Evolutionary conservation across 805 yeast genomes (phyloP), one percentile per base, ranked within the genome.

Genomic region (Clavispora vitiphila): DNA sequence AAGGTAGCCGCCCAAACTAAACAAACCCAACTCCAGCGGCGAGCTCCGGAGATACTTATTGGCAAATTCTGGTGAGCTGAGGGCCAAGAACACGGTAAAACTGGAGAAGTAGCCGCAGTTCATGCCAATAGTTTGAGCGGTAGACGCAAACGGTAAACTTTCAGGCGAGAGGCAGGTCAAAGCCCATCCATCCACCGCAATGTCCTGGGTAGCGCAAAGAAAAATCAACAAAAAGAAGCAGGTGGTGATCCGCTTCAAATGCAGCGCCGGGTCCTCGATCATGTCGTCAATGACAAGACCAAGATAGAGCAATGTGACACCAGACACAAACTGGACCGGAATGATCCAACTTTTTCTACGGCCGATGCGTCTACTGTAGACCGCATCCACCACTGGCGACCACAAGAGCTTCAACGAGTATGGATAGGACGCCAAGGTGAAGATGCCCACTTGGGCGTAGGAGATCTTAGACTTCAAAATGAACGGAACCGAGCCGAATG

Each of bases 111-210:
- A 93, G 18, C 99, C 99, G 3, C 91, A 75, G 65, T 93, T 93
- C 47, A 93, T 73, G 0, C 99, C 99, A 35, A 93, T 79, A 0
- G 99, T 93, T 64, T 93, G 99, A 0, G 99, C 99, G 0, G 99
- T 93, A 4, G 96, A 86, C 0, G 99, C 98, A 67, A 80, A 93
- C 14, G 95, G 81, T 47, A 93, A 70, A 11, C 95, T 83, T 21
- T 77, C 78, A 20, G 81, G 80, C 14, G 90, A 80, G 39, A 93
- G 69, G 30, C 91, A 80, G 1, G 96, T 93, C 56, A 93, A 67
- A 0, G 98, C 97, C 99, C 99, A 93, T 9, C 99, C 98, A 65
- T 93, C 99, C 18, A 93, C 99, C 0, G 99, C 98, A 42, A 93
- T 93, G 60, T 93, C 99, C 62, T 93, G 99, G 0, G 99, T 91